Base-by-base conservation (phyloP, 148 eudicot genomes). In the Rhododendron ovatum region DNA sequence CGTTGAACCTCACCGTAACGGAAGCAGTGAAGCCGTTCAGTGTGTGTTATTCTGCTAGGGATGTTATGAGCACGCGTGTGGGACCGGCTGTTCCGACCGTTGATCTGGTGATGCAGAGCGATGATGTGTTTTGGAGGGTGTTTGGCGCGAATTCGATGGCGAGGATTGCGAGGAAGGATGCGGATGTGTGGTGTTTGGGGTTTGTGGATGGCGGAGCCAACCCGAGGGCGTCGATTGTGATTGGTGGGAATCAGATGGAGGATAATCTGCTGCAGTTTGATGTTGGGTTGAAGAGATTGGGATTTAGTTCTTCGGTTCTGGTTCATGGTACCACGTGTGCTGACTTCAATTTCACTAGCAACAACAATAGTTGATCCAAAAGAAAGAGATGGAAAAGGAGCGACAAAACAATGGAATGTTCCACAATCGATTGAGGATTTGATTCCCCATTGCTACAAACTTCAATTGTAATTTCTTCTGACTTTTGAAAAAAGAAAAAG, bases 61-160 rank as follows among this genome's bases (percentile, higher is more conserved):
- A 82, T 39, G 79, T 91, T 6, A 3, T 9, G 50, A 30, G 37
- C 9, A 84, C 88, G 17, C 81, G 74, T 0, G 50, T 83, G 45
- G 92, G 92, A 20, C 92, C 91, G 14, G 87, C 78, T 13, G 87
- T 89, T 1, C 90, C 92, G 41, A 85, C 88, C 51, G 26, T 91
- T 24, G 92, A 91, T 87, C 79, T 91, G 1, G 90, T 88, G 69
- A 12, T 91, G 90, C 85, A 88, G 33, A 85, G 71, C 57, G 86
- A 84, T 30, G 86, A 85, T 57, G 85, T 84, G 86, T 69, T 84
- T 9, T 91, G 92, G 92, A 91, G 92, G 37, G 86, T 91, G 0
- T 86, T 86, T 7, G 92, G 92, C 10, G 48, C 80, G 67, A 91
- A 91, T 85, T 91, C 91, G 10, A 91, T 91, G 92, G 91, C 89